Evolutionary conservation across 768 basidiomycete genomes (phyloP), one percentile per base, ranked within the genome.

Genomic region (Leucocoprinus leucothites): DNA sequence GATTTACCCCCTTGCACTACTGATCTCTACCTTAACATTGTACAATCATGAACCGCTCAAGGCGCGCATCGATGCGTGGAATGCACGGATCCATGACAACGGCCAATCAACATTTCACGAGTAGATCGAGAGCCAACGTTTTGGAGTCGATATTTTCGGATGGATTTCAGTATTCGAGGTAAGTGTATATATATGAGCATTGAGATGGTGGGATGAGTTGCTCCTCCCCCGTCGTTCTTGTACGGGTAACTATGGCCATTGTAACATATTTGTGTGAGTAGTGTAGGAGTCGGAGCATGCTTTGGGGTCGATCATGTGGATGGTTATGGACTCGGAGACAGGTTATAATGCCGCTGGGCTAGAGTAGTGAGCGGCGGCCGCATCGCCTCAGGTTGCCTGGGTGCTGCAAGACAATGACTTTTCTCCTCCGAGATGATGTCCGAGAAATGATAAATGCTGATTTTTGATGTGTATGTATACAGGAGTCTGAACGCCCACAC

Each of bases 401-500:
- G n/a, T n/a, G n/a, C n/a, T n/a, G n/a, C n/a, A n/a, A n/a, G n/a
- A n/a, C n/a, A n/a, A n/a, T n/a, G n/a, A n/a, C n/a, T n/a, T n/a
- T n/a, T n/a, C n/a, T n/a, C n/a, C n/a, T 38, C 38, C 16, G 38
- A 38, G 6, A 38, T n/a, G 38, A 38, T 38, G 38, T 11, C 31
- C 31, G 31, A 5, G 5, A 31, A 31, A 31, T 31, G 31, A 31
- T 31, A 31, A 11, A 31, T 31, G 31, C 31, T 31, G 31, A 31
- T 31, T 21, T 34, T 42, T 4, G 26, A 2, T 45, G 43, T 36
- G 42, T n/a, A 34, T 11, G 9, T 36, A 14, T 2, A 34, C 59
- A 78, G 76, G 41, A 72, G 69, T 50, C 60, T 79, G 11, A 41
- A 57, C 13, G 78, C 71, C 3, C 86, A 87, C 64, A 72, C 67